Evolutionary conservation across 2,329 filamentous ascomycete species (phyloP).

Genomic region (Colletotrichum phormii): DNA sequence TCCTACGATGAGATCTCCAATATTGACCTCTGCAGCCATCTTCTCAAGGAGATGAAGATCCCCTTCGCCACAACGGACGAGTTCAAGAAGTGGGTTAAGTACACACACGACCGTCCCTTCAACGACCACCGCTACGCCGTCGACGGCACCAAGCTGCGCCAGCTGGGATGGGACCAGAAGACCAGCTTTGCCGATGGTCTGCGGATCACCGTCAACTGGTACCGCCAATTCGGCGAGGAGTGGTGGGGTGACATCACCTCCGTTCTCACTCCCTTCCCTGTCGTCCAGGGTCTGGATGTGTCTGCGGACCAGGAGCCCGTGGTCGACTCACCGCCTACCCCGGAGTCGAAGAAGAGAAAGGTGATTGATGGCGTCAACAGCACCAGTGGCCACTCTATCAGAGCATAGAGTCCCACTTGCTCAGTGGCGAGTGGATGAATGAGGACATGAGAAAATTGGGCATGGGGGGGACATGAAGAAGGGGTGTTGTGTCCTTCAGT

Average conservation of each 20-base stretch:
- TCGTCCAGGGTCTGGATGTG: slow-evolving; percentile 66
- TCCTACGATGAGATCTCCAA: slow-evolving; percentile 84
- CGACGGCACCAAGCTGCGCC: slow-evolving; percentile 74
- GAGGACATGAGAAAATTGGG: no score
- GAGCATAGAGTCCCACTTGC: not conserved
- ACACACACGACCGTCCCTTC: slow-evolving; percentile 82
- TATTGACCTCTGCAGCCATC: slow-evolving; percentile 72
- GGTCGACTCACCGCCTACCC: slow-evolving; percentile 44
- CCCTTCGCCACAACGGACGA: slow-evolving; percentile 61
- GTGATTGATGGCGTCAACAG: slow-evolving; percentile 31
- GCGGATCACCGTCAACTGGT: slow-evolving; percentile 76
- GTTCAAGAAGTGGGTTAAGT: slow-evolving; percentile 75
- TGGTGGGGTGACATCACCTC: slow-evolving; percentile 81
- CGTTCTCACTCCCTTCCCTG: slow-evolving; percentile 75
- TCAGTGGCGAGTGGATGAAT: not conserved
- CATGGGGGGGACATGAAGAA: not conserved
- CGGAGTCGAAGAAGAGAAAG: slow-evolving; percentile 40
- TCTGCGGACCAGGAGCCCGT: slow-evolving; percentile 61
- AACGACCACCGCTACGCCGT: slow-evolving; percentile 81
- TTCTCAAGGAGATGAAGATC: slow-evolving; percentile 73
- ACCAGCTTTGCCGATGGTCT: slow-evolving; percentile 74
- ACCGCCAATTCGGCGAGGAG: slow-evolving; percentile 70
- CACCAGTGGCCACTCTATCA: slow-evolving; percentile 21
- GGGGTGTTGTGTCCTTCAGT: not conserved
- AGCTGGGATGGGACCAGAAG: slow-evolving; percentile 77